These are phyloP conservation scores for Chionographis japonica DNA, from an alignment of 106 monocot species.

Conservation along the genomic window DNA sequence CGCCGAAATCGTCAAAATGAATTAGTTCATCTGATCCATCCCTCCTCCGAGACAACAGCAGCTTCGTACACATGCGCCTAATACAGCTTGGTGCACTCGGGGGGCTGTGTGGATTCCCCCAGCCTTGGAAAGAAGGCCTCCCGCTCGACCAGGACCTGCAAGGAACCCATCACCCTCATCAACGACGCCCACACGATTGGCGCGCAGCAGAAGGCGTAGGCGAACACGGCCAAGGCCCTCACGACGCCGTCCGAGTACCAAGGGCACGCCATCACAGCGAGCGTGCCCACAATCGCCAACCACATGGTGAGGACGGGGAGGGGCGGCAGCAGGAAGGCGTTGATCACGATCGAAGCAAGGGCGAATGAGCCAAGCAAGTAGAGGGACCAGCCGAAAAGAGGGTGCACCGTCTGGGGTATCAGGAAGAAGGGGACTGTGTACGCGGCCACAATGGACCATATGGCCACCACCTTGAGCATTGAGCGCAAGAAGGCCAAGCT, in stretches of 20 bases:
- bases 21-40: neutral
- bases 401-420: constrained; percentile 81
- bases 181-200: constrained; percentile 62
- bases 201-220: constrained; percentile 49
- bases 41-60: neutral
- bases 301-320: constrained; percentile 53
- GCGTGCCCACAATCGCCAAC: constrained; percentile 48
- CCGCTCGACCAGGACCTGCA: constrained; percentile 54
- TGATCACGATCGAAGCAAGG: constrained; percentile 48
- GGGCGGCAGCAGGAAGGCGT: constrained; percentile 51
- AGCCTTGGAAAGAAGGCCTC: constrained; percentile 65
- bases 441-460: constrained; percentile 59
- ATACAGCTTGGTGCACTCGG: constrained; percentile 64
- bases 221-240: constrained; percentile 53
- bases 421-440: constrained; percentile 82
- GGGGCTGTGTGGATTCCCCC: constrained; percentile 54
- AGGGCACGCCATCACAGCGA: constrained; percentile 69
- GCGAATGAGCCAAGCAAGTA: constrained; percentile 60
- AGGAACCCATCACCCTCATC: constrained; percentile 37
- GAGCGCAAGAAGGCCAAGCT: constrained; percentile 35
- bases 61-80: constrained; percentile 13
- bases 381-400: constrained; percentile 73
- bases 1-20: constrained; percentile 11
- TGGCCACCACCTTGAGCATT: constrained; percentile 40
- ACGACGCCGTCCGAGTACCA: constrained; percentile 79